Conservation (phyloP, 164 flowering plant species). For the Stephania yunnanensis region DNA sequence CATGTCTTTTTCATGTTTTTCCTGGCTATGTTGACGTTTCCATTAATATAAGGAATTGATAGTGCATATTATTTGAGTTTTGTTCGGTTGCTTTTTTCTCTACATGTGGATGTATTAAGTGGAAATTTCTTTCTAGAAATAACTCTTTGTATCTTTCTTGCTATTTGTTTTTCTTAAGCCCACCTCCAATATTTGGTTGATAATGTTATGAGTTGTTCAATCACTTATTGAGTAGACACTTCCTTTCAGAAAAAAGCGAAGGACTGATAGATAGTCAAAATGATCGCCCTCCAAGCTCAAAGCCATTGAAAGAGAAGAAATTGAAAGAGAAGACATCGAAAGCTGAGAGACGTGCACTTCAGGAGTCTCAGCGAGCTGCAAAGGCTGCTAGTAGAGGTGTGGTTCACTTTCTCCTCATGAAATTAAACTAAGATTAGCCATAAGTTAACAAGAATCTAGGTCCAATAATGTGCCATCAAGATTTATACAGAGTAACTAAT, state of each 20-base stretch:
- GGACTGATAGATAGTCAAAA: conserved; percentile 34
- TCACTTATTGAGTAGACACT: neutral
- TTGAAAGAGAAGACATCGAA: conserved; percentile 79
- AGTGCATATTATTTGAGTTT: neutral
- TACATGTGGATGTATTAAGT: neutral
- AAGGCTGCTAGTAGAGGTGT: conserved; percentile 74
- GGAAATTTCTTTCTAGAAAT: neutral
- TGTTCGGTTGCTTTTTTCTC: neutral
- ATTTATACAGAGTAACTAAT: no score
- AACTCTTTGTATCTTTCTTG: neutral
- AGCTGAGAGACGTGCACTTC: conserved; percentile 90
- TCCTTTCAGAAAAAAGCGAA: conserved; percentile 37
- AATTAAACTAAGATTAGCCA: no score
- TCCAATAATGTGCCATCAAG: no score
- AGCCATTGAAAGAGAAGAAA: conserved; percentile 63
- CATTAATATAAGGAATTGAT: neutral
- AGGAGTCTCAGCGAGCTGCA: conserved; percentile 92
- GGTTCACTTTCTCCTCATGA: conserved; percentile 5
- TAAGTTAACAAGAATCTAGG: no score
- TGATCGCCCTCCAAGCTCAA: conserved; percentile 35
- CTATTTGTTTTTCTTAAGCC: neutral
- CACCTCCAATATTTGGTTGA: neutral
- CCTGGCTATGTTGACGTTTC: neutral
- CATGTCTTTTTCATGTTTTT: neutral
- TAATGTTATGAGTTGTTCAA: neutral